Conservation (phyloP, 1,284 basidiomycete species). For the Crepidotus sp. region DNA sequence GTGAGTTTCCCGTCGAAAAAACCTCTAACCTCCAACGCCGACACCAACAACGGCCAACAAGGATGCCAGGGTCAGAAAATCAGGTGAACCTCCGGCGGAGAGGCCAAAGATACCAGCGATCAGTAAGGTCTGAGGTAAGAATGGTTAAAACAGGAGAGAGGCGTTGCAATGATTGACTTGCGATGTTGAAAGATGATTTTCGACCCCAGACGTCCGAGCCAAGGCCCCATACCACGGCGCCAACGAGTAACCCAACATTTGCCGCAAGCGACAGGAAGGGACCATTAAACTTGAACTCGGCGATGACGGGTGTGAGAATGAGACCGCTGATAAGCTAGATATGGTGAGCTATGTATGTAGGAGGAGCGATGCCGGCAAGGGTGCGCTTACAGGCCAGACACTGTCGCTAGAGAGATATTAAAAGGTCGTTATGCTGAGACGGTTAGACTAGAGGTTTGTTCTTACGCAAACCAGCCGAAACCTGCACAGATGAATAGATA, state of each 20-base stretch:
- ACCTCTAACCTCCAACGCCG: conserved; percentile 42
- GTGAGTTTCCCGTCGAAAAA: not conserved
- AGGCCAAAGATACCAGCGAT: conserved; percentile 63
- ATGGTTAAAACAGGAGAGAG: not conserved
- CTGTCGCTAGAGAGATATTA: conserved; percentile 38
- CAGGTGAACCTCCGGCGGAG: conserved; percentile 49
- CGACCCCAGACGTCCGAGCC: conserved; percentile 48
- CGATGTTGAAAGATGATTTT: conserved; percentile 63
- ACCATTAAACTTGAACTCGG: conserved; percentile 45
- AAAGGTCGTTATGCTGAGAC: not conserved
- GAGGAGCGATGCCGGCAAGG: not conserved
- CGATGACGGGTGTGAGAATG: conserved; percentile 45
- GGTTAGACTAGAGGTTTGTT: conserved; percentile 12
- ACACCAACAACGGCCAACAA: conserved; percentile 50
- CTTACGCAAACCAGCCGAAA: conserved; percentile 66
- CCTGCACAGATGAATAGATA: conserved; percentile 48
- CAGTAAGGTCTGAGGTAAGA: conserved; percentile 39
- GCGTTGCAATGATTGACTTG: not conserved
- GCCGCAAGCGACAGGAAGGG: conserved; percentile 48
- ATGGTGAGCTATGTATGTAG: not conserved
- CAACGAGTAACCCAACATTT: conserved; percentile 55
- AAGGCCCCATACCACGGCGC: conserved; percentile 56
- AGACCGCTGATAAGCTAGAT: conserved; percentile 45
- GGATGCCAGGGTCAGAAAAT: conserved; percentile 42
- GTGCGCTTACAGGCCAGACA: conserved; percentile 45